Conservation (phyloP, 2,329 filamentous ascomycete genomes). For the Curvularia spicifera region DNA sequence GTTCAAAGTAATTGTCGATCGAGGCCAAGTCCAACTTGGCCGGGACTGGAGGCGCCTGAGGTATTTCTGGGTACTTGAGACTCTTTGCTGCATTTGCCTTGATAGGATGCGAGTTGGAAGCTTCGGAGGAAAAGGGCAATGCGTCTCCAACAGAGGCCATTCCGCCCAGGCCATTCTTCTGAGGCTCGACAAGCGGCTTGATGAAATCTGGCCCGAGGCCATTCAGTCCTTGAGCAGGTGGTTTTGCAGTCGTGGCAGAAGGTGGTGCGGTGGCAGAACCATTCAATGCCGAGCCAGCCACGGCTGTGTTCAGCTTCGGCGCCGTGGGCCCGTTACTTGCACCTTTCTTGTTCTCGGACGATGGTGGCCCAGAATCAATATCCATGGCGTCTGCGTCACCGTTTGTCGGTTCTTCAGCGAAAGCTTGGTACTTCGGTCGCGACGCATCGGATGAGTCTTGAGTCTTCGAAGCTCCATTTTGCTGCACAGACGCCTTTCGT, state of each 20-base stretch:
- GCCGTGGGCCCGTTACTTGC: constrained; percentile 10
- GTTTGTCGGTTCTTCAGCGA: constrained; percentile 35
- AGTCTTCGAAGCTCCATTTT: constrained; percentile 39
- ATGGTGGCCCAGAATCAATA: constrained; percentile 51
- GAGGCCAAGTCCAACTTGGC: constrained; percentile 54
- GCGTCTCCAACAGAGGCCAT: constrained; percentile 60
- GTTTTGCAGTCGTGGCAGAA: constrained; percentile 23
- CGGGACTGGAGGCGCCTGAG: constrained; percentile 56
- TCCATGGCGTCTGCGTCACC: constrained; percentile 55
- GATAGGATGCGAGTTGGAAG: constrained; percentile 54
- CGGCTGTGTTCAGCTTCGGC: constrained; percentile 12
- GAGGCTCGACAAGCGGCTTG: constrained; percentile 57
- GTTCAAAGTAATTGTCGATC: constrained; percentile 60
- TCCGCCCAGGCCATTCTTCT: constrained; percentile 56
- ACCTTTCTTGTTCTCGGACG: constrained; percentile 14
- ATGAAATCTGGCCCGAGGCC: constrained; percentile 59
- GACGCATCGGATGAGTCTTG: constrained; percentile 38
- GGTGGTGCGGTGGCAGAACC: constrained; percentile 24
- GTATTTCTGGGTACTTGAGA: constrained; percentile 59
- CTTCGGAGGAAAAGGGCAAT: constrained; percentile 65
- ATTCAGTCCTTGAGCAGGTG: constrained; percentile 39
- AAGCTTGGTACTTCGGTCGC: constrained; percentile 41
- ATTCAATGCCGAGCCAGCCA: constrained; percentile 23
- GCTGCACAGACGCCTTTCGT: constrained; percentile 42
- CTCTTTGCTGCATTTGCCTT: constrained; percentile 48